Conservation (phyloP, 2,329 filamentous ascomycete genomes). For the Apiospora phragmitis region DNA sequence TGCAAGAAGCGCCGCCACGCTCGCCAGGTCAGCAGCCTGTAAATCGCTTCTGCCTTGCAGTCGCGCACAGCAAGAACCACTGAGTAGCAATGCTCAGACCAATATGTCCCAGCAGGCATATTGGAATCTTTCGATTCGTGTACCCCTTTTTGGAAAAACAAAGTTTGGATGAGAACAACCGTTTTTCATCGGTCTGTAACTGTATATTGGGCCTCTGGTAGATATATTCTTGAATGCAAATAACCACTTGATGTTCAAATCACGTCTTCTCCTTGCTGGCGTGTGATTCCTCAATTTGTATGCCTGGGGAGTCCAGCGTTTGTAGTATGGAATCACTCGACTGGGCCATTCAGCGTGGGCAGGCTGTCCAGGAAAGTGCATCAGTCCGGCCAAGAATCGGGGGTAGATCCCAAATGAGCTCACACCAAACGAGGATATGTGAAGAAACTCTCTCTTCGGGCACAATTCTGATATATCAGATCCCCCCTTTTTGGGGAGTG, state of each 20-base stretch:
- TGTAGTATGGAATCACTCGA: no score
- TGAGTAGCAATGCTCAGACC: background rate
- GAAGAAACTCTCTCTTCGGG: no score
- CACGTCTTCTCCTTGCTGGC: background rate
- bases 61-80: background rate
- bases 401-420: no score
- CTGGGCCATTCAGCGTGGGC: no score
- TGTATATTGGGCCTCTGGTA: background rate
- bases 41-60: background rate
- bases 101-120: background rate
- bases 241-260: background rate
- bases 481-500: no score
- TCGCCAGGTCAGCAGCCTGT: constrained; percentile 15
- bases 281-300: background rate
- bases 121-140: background rate
- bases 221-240: constrained; percentile 1
- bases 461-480: no score
- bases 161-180: background rate
- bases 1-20: constrained; percentile 17
- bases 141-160: background rate
- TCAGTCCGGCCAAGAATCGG: no score
- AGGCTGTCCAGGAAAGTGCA: no score
- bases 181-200: background rate
- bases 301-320: no score
- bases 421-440: no score